Conservation (phyloP, 495 filamentous ascomycete genomes). For the Penicillium roqueforti region DNA sequence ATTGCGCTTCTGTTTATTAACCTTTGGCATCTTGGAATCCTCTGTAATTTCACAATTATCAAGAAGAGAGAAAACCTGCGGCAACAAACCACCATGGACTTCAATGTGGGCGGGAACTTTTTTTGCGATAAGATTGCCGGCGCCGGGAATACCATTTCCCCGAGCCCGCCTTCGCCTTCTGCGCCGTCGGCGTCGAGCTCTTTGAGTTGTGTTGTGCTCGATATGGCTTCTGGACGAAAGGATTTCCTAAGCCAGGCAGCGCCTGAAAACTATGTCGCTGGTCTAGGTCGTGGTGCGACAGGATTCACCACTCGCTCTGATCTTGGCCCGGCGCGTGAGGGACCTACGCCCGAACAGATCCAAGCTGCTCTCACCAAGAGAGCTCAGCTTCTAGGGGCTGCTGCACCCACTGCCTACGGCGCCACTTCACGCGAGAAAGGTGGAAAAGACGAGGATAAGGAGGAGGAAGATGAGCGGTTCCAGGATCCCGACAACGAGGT, state of each 20-base stretch:
- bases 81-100: neutral
- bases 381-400: constrained; percentile 75
- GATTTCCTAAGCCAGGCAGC: constrained; percentile 90
- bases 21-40: constrained; percentile 29
- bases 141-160: constrained; percentile 29
- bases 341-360: constrained; percentile 96
- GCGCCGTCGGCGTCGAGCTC: constrained; percentile 5
- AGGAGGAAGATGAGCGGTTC: constrained; percentile 80
- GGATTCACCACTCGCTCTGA: constrained; percentile 98
- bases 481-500: constrained; percentile 97
- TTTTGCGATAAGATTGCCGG: constrained; percentile 44
- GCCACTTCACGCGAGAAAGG: constrained; percentile 63
- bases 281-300: constrained; percentile 94
- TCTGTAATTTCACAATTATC: neutral
- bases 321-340: constrained; percentile 92
- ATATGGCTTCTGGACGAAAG: constrained; percentile 70
- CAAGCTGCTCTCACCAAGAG: constrained; percentile 93
- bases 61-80: neutral
- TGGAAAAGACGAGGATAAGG: constrained; percentile 56
- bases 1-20: constrained; percentile 55
- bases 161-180: constrained; percentile 7
- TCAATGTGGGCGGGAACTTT: constrained; percentile 23
- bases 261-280: constrained; percentile 97
- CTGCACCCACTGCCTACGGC: constrained; percentile 77
- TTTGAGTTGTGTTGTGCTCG: constrained; percentile 16